These are phyloP conservation scores for Aspergillus neotritici DNA, from an alignment of 2,329 filamentous ascomycete genomes.

Conservation along the genomic window DNA sequence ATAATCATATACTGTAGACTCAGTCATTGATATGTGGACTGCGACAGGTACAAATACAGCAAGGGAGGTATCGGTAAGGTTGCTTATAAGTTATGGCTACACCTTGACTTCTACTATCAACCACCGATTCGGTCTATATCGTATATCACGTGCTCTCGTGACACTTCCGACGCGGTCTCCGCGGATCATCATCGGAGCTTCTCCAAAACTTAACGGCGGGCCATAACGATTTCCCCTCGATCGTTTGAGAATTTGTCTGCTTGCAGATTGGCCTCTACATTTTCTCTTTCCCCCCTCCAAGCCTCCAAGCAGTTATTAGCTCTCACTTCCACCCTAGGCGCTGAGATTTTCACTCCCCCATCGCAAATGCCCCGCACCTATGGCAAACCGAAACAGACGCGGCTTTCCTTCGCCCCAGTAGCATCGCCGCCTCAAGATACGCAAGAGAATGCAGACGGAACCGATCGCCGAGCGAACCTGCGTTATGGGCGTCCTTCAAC, in stretches of 20 bases:
- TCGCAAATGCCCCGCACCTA: constrained; percentile 27
- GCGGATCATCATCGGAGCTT: constrained; percentile 3
- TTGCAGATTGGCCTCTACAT: not conserved
- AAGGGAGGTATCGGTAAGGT: not conserved
- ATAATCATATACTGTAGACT: too few species aligned
- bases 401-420: constrained; percentile 38
- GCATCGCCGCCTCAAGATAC: constrained; percentile 23
- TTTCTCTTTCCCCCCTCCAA: constrained; percentile 1
- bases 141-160: constrained; percentile 21
- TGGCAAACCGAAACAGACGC: constrained; percentile 37
- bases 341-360: not conserved
- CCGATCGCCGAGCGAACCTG: constrained; percentile 28
- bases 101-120: not conserved
- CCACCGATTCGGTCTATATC: constrained; percentile 1
- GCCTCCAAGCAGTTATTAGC: not conserved
- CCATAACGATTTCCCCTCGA: too few species aligned
- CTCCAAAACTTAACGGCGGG: too few species aligned
- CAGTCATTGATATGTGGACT: too few species aligned
- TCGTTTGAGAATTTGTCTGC: too few species aligned
- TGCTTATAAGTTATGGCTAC: not conserved
- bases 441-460: constrained; percentile 15
- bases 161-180: constrained; percentile 14
- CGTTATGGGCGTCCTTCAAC: constrained; percentile 28
- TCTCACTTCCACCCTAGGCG: not conserved
- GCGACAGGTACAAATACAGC: too few species aligned